Base-by-base conservation (phyloP, 345 rosid species). In the Gossypium ekmanianum region DNA sequence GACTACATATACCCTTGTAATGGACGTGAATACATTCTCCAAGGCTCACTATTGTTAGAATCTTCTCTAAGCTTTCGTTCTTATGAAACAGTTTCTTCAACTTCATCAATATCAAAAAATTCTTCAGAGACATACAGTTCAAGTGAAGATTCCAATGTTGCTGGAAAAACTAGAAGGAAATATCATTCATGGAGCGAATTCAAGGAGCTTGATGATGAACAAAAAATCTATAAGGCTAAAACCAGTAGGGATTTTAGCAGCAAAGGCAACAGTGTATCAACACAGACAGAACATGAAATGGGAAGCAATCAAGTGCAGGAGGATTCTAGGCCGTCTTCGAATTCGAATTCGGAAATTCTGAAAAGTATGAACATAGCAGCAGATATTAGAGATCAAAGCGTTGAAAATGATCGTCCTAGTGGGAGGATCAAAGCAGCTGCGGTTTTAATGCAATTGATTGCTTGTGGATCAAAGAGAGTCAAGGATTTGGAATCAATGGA, bases 21-120 rank as follows among this genome's bases (percentile, higher is more conserved):
- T 70, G 91, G 90, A 56, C 78, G 74, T 20, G 92, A 90, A 57
- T 90, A 84, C 83, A 77, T 90, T 67, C 91, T 90, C 80, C 88
- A 90, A 75, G 95, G 92, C 59, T 83, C 95, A 10, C 82, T 75
- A 73, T 81, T 90, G 47, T 79, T 82, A 13, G 84, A 82, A 24
- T 65, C 80, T 51, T 76, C 84, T 43, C 50, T 75, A 9, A 83
- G 77, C 74, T 79, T 78, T 44, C 79, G 80, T 59, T 72, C 86
- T 74, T 9, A 41, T 1, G 81, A 77, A 16, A 79, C 84, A 2
- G 71, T 59, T 62, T 50, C 84, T 9, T 81, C 84, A 26, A 73
- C 80, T 10, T 78, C 83, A 18, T 76, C 81, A 17, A 43, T 61
- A 50, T 70, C 81, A 29, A 83, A 74, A 76, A 57, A 3, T 41